Base-by-base conservation (phyloP, 352 stramenopile species). In the Globisporangium takayamanum region DNA sequence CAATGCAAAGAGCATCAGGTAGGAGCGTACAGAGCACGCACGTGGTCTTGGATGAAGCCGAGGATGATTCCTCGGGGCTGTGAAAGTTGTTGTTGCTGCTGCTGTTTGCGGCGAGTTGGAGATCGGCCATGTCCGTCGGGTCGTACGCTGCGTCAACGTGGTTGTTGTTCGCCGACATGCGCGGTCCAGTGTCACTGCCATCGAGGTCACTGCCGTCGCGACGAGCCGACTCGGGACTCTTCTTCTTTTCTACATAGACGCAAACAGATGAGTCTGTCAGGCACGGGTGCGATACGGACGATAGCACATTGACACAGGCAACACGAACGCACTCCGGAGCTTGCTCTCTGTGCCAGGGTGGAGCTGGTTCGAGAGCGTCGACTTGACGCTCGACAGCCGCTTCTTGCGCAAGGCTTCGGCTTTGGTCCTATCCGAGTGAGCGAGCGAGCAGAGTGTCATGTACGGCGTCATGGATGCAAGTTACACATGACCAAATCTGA, bases 341-440 rank as follows among this genome's bases (percentile, higher is more conserved):
- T 92, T 92, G 56, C 79, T 64, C 52, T 92, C 81, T 2, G 71
- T 69, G 7, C 69, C 64, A 33, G 81, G 75, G 44, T 88, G 72
- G 45, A 92, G 61, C 42, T 94, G 82, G 50, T 90, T 92, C 22
- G 80, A 92, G 10, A 94, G 55, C 8, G 80, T 90, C 18, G 80
- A 86, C 61, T 85, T 88, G 60, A 92, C 68, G 49, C 63, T 88
- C 41, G 72, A 84, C 39, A 92, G 57, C 5, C 82, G 76, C 67
- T 91, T 87, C 49, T 87, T 86, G 8, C 80, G 67, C 10, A 71
- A 85, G 0, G 73, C 63, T 53, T 92, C 84, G 0, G 80, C 70
- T 62, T 92, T 89, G 46, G 77, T 71, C 80, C 82, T 94, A 52
- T 71, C 80, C 82, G 92, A 52, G 25, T 20, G 14, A 50, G 10